Evolutionary conservation across 73 alveolate species (phyloP), one percentile per base, ranked within the genome.

Genomic region (Durusdinium trenchii): DNA sequence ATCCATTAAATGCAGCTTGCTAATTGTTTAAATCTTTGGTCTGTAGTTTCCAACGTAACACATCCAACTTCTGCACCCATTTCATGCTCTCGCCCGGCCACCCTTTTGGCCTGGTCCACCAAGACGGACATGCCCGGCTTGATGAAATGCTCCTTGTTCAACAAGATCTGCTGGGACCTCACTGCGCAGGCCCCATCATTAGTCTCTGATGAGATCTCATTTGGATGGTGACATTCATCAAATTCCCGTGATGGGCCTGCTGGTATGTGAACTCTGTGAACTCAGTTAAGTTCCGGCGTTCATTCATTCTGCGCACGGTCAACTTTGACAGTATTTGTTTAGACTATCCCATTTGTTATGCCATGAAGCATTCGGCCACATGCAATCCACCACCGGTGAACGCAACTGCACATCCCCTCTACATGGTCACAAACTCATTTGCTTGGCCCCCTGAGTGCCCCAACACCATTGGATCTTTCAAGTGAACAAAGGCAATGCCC

Each of bases 401-500:
- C 1, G 6, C 6, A 69, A 36, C 28, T 40, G 42, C 46, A 0
- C 42, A 5, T 14, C 48, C 20, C 3, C 14, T 32, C 42, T 3
- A 69, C 46, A 0, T 32, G 46, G 28, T 12, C n/a, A n/a, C n/a
- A n/a, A n/a, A n/a, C n/a, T n/a, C n/a, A n/a, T 32, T 36, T 14
- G 1, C 48, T 2, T 4, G 14, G 26, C n/a, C 46, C 18, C 28
- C 45, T 32, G 32, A 46, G 45, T 42, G 92, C 92, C 57, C 67
- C 92, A n/a, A 32, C 86, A 48, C 62, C 71, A 81, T 9, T 10
- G 96, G 96, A 38, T 38, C 96, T 40, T 67, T 62, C 71, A 90
- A 67, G 71, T 50, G 61, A n/a, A 90, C 86, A 42, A 90, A 90
- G 62, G 96, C 96, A n/a, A 90, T 90, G 51, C 96, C 69, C 86